Evolutionary conservation across 331 rosid genomes (phyloP).

Genomic region (Pyracantha coccinea): DNA sequence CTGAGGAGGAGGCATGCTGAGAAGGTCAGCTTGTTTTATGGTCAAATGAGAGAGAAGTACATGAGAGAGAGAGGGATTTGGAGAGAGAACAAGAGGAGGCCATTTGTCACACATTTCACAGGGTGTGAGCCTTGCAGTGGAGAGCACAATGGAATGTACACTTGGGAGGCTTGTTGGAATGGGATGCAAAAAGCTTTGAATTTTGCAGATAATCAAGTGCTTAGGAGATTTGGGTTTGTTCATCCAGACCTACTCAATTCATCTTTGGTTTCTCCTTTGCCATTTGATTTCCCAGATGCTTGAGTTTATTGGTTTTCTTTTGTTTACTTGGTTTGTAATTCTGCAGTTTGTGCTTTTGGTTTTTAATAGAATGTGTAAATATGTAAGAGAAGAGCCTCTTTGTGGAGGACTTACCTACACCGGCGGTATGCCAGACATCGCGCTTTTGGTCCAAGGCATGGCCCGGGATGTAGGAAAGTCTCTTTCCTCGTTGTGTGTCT

Average conservation of each 20-base stretch:
- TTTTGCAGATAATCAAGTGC: constrained; percentile 78
- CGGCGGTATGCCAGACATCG: neutral
- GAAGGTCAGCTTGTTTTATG: constrained; percentile 53
- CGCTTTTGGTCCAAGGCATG: neutral
- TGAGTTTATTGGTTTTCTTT: neutral
- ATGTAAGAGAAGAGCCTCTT: neutral
- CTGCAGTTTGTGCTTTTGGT: neutral
- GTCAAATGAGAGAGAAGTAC: constrained; percentile 38
- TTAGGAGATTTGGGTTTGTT: constrained; percentile 49
- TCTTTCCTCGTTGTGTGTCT: neutral
- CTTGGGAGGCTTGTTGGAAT: constrained; percentile 66
- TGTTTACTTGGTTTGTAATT: neutral
- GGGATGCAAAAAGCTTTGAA: constrained; percentile 70
- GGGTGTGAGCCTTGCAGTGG: constrained; percentile 94
- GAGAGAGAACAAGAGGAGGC: constrained; percentile 46
- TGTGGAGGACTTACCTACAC: neutral
- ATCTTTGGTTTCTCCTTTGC: constrained; percentile 26
- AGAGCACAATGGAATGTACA: constrained; percentile 46
- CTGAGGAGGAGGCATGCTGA: constrained; percentile 77
- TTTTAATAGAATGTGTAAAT: neutral
- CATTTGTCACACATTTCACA: constrained; percentile 80
- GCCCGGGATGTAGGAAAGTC: neutral
- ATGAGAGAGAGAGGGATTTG: constrained; percentile 38
- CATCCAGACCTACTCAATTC: constrained; percentile 44
- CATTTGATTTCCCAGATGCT: constrained; percentile 46